Conservation (phyloP, 768 basidiomycete genomes). For the Suillus plorans region DNA sequence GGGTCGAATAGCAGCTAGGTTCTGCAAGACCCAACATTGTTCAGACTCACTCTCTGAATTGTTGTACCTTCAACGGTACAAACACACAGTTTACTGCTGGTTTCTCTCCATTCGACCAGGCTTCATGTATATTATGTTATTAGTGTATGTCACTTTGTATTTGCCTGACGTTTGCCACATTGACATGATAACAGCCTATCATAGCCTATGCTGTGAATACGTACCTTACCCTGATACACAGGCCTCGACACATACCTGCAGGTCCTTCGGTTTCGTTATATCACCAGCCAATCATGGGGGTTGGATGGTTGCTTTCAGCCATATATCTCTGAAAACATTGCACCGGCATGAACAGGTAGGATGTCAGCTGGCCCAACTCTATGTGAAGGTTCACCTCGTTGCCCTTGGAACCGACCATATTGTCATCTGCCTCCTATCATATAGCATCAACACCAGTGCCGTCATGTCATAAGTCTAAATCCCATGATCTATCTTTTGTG, state of each 20-base stretch:
- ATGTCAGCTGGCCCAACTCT: neutral
- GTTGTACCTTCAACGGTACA: no score
- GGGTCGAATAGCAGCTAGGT: no score
- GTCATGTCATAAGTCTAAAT: slow-evolving; percentile 9
- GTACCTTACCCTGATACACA: slow-evolving; percentile 6
- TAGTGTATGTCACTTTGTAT: slow-evolving; percentile 10
- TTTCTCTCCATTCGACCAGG: neutral
- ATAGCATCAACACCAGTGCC: slow-evolving; percentile 17
- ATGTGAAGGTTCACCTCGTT: neutral
- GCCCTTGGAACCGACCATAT: slow-evolving; percentile 14
- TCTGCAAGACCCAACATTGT: no score
- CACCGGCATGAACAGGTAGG: slow-evolving; percentile 11
- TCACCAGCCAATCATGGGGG: slow-evolving; percentile 17
- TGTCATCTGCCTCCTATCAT: slow-evolving; percentile 16
- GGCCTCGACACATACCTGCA: neutral
- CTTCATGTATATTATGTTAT: slow-evolving; percentile 1
- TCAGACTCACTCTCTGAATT: no score
- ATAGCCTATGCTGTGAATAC: slow-evolving; percentile 8
- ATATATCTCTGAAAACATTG: slow-evolving; percentile 11
- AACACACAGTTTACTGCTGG: neutral
- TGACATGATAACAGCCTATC: slow-evolving; percentile 2
- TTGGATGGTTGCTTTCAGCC: slow-evolving; percentile 14
- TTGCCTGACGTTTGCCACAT: neutral
- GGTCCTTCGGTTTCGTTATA: neutral
- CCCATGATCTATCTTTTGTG: neutral